Evolutionary conservation across 805 yeast species (phyloP), one percentile per base, ranked within the genome.

Genomic region (Saturnispora diversa): DNA sequence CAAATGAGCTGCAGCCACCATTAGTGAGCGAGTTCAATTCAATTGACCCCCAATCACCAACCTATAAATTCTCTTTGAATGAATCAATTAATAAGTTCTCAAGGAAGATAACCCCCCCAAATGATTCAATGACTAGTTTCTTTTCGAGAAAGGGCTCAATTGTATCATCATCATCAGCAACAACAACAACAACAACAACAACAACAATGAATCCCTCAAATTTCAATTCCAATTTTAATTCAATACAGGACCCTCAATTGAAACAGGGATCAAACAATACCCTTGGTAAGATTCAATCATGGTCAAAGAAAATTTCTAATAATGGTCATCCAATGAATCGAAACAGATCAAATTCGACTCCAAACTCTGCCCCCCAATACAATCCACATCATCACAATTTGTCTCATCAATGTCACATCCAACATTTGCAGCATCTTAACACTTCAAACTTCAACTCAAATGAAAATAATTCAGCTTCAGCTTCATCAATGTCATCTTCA

Each of bases 11-110:
- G n/a, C n/a, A n/a, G n/a, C n/a, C n/a, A n/a, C n/a, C n/a, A n/a
- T n/a, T n/a, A n/a, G n/a, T n/a, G n/a, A n/a, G n/a, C n/a, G n/a
- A n/a, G n/a, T n/a, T n/a, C n/a, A n/a, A n/a, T n/a, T n/a, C n/a
- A n/a, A n/a, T n/a, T n/a, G n/a, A n/a, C n/a, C n/a, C n/a, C n/a
- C n/a, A n/a, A n/a, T n/a, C n/a, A n/a, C n/a, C n/a, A n/a, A n/a
- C n/a, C n/a, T n/a, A n/a, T n/a, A n/a, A n/a, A n/a, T n/a, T n/a
- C n/a, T n/a, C n/a, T n/a, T n/a, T n/a, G n/a, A 40, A 40, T 6
- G 44, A 42, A 15, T 37, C 40, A 7, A 7, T 42, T 5, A 37
- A 23, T 20, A 42, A 42, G 13, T 13, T 42, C 13, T 32, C 42
- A 15, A 42, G 25, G 16, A 42, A 42, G 26, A 31, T 42, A 19